These are phyloP conservation scores for Vitis vinifera DNA, from an alignment of 164 flowering plant genomes.

Conservation along the genomic window DNA sequence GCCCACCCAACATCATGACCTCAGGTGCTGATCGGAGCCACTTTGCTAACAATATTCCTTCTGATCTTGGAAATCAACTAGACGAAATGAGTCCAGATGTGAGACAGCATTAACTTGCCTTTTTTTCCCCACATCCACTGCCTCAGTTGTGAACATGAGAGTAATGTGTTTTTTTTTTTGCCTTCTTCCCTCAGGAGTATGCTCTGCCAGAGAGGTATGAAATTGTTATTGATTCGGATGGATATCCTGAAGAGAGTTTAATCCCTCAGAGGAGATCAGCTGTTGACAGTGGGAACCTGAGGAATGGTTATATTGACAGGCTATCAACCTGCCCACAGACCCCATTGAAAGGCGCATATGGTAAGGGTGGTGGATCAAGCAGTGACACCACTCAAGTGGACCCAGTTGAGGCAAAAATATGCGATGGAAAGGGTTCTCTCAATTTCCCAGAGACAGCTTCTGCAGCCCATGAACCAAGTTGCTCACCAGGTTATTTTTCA, in stretches of 20 bases:
- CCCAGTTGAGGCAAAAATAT: not conserved
- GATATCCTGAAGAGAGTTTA: no score
- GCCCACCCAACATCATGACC: no score
- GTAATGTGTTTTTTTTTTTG: no score
- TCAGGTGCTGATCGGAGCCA: no score
- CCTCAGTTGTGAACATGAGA: no score
- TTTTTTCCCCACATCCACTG: not conserved
- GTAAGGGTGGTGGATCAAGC: not conserved
- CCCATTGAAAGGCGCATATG: not conserved
- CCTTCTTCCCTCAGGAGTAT: no score
- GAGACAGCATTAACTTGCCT: not conserved
- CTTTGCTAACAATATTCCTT: not conserved
- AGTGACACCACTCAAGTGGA: constrained; percentile 7
- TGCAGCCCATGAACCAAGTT: not conserved
- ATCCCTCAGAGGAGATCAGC: no score
- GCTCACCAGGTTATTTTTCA: not conserved
- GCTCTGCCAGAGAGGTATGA: no score
- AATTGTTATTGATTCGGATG: no score
- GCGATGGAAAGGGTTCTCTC: not conserved
- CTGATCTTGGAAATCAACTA: not conserved
- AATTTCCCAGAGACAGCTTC: not conserved
- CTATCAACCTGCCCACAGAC: not conserved
- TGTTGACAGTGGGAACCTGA: no score
- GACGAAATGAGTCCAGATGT: not conserved
- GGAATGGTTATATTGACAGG: no score